These are phyloP conservation scores for Gossypium bickii DNA, from an alignment of 345 rosid genomes.

Conservation along the genomic window DNA sequence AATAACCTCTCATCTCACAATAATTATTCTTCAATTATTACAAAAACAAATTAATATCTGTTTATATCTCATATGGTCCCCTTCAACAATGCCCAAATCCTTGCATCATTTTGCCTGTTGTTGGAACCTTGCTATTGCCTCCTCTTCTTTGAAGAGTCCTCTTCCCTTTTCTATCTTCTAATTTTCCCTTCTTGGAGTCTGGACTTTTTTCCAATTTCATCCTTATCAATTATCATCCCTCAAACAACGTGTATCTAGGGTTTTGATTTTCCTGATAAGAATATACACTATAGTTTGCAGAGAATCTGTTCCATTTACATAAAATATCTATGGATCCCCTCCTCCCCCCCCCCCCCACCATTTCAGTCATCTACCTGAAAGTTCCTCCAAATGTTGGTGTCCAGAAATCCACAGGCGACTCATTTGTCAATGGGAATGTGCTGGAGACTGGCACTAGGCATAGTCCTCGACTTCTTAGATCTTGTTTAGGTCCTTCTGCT, in stretches of 20 bases:
- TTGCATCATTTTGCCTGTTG: conserved; percentile 27
- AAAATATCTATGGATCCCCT: background rate
- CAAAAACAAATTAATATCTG: conserved; percentile 21
- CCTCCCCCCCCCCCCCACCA: background rate
- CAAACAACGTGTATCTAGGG: conserved; percentile 29
- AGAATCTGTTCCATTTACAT: conserved; percentile 27
- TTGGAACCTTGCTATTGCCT: conserved; percentile 17
- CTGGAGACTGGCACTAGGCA: conserved; percentile 89
- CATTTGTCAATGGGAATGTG: conserved; percentile 87
- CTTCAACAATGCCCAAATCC: conserved; percentile 13
- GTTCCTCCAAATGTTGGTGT: conserved; percentile 97
- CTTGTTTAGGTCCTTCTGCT: conserved; percentile 69
- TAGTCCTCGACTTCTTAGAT: conserved; percentile 85
- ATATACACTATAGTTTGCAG: conserved; percentile 21
- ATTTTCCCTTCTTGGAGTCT: conserved; percentile 19
- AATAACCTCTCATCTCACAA: conserved; percentile 19
- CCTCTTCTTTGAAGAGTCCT: conserved; percentile 25
- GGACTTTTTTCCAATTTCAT: conserved; percentile 15
- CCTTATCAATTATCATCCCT: conserved; percentile 23
- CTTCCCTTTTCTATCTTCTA: background rate
- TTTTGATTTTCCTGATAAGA: conserved; percentile 29
- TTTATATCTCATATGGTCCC: conserved; percentile 15
- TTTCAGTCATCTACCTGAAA: conserved; percentile 48
- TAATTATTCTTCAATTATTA: conserved; percentile 47
- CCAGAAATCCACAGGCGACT: conserved; percentile 78